Conservation (phyloP, 2,329 filamentous ascomycete genomes). For the Lasiodiplodia sp. region DNA sequence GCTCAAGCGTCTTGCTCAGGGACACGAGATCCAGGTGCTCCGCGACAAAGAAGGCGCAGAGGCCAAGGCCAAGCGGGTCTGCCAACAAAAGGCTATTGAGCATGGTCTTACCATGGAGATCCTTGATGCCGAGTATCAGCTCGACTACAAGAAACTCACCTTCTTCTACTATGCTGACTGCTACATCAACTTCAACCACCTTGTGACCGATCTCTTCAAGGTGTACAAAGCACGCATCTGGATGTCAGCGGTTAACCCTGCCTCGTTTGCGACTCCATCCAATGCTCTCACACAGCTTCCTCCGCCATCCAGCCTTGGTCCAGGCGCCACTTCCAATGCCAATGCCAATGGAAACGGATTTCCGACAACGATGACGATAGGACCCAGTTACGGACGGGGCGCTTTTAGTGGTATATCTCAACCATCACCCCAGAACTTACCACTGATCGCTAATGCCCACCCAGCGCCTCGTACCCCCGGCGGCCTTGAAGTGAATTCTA, state of each 20-base stretch:
- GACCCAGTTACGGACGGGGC: conserved; percentile 24
- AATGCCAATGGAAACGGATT: conserved; percentile 30
- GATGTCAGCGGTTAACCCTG: conserved; percentile 99
- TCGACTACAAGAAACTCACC: conserved; percentile 98
- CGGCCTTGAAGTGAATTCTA: conserved; percentile 9
- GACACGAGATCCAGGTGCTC: conserved; percentile 86
- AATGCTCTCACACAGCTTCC: conserved; percentile 41
- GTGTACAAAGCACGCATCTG: conserved; percentile 99
- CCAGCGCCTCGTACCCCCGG: conserved; percentile 27
- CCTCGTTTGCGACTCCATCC: conserved; percentile 69
- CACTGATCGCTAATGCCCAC: neutral
- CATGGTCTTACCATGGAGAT: conserved; percentile 98
- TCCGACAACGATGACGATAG: conserved; percentile 16
- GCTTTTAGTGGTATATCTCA: conserved; percentile 26
- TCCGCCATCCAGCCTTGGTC: conserved; percentile 48
- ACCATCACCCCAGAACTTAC: neutral
- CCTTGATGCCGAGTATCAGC: conserved; percentile 96
- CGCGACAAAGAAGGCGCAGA: conserved; percentile 97
- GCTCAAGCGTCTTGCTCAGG: conserved; percentile 92
- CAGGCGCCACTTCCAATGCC: conserved; percentile 44
- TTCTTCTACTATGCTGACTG: conserved; percentile 99
- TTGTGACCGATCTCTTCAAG: conserved; percentile 97
- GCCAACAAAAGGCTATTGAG: conserved; percentile 95
- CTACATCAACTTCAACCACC: conserved; percentile 98
- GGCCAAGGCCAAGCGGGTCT: conserved; percentile 95